Base-by-base conservation (phyloP, 805 yeast genomes). In the Zygosaccharomyces rouxii region DNA sequence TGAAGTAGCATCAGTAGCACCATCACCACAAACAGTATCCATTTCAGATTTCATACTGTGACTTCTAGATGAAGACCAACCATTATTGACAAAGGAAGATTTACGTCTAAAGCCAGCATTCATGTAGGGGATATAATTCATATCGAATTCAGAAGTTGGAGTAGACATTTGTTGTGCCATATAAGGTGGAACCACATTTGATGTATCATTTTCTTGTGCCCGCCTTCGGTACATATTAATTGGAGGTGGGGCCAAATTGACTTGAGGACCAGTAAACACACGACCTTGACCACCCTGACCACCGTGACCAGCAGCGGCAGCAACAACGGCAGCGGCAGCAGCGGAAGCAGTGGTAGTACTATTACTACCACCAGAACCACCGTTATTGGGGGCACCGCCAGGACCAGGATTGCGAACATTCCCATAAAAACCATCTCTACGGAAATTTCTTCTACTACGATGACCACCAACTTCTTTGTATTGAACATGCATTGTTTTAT, bases 401-500 rank as follows among this genome's bases (percentile, higher is more conserved):
- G 28, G 10, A 25, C 28, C 28, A 25, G 10, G 7, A 30, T 46
- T 41, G 22, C 44, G 46, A 14, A 44, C 45, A 29, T 30, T 59
- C 55, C 49, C 69, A 54, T 46, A 57, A 55, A 21, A 62, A 60
- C 37, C 62, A 62, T 42, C 29, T 61, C 61, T 51, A 46, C 55
- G 57, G 22, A 45, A 46, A 21, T 52, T 38, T 31, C 52, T 58
- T 68, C 60, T 63, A 4, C 51, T 48, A 26, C 49, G 47, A 38
- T 48, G 50, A 38, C 51, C 51, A 31, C 65, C 64, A 58, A 81
- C 66, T 63, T 86, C 94, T 49, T 86, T 78, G 62, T 84, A 86
- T 66, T 87, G 95, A 41, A 89, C 96, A 64, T 86, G 94, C 73
- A 89, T 84, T 7, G 92, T 84, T 63, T 77, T 83, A 49, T 79